These are phyloP conservation scores for Hypomontagnella monticulosa DNA, from an alignment of 495 filamentous ascomycete genomes.

Conservation along the genomic window DNA sequence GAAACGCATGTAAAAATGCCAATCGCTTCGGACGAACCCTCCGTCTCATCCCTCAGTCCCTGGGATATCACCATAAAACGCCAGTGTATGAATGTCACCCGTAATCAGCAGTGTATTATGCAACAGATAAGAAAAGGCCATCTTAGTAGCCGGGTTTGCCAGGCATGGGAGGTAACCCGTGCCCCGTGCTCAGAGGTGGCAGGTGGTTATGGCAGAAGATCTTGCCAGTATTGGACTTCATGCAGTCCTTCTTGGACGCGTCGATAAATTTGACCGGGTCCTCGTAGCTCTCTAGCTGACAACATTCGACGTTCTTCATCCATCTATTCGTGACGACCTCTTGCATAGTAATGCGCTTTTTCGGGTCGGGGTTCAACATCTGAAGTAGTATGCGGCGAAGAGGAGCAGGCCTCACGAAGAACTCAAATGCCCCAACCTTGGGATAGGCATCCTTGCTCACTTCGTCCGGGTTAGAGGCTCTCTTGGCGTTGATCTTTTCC, in stretches of 20 bases:
- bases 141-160: conserved; percentile 56
- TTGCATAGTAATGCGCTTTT: conserved; percentile 69
- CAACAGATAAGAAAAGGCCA: conserved; percentile 1
- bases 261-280: conserved; percentile 62
- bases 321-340: conserved; percentile 69
- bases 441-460: conserved; percentile 62
- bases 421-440: conserved; percentile 58
- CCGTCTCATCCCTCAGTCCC: conserved; percentile 16
- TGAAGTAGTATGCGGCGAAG: conserved; percentile 71
- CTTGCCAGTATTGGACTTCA: conserved; percentile 51
- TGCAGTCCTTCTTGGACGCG: conserved; percentile 59
- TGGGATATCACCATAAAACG: conserved; percentile 37
- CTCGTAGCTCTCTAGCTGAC: conserved; percentile 68
- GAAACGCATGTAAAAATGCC: conserved; percentile 31
- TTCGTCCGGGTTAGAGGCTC: conserved; percentile 56
- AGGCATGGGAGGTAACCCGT: conserved; percentile 59
- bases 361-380: conserved; percentile 79
- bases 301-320: conserved; percentile 77
- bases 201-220: conserved; percentile 62
- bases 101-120: conserved; percentile 24
- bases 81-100: conserved; percentile 21
- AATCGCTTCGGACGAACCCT: conserved; percentile 5
- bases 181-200: conserved; percentile 52
- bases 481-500: conserved; percentile 65
- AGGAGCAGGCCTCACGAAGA: conserved; percentile 59